These are phyloP conservation scores for Zostera marina DNA, from an alignment of 116 monocot species.

Conservation along the genomic window DNA sequence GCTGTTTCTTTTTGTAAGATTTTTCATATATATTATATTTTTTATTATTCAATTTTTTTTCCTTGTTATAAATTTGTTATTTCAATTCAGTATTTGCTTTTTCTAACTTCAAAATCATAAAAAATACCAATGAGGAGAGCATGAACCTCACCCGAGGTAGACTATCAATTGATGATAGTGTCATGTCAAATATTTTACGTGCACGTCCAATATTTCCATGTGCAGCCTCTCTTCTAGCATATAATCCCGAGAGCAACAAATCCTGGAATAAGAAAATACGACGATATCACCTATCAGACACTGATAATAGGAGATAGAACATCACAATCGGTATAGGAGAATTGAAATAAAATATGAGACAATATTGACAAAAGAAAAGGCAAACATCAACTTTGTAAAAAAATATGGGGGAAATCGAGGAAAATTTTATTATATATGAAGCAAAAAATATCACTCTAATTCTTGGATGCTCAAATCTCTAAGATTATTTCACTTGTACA, in stretches of 20 bases:
- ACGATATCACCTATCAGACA: too few species aligned
- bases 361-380: not conserved
- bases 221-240: constrained; percentile 69
- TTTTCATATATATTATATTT: too few species aligned
- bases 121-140: not conserved
- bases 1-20: too few species aligned
- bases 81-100: too few species aligned
- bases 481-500: too few species aligned
- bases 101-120: not conserved
- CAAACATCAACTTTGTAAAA: not conserved
- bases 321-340: too few species aligned
- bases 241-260: constrained; percentile 80
- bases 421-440: not conserved
- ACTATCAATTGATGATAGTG: constrained; percentile 52
- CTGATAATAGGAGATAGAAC: too few species aligned
- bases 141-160: constrained; percentile 37
- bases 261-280: constrained; percentile 38
- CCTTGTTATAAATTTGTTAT: too few species aligned
- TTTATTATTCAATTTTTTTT: too few species aligned
- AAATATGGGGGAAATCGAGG: not conserved
- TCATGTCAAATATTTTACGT: constrained; percentile 95
- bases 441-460: too few species aligned
- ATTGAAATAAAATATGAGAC: not conserved
- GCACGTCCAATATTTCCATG: constrained; percentile 67
- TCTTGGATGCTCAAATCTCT: too few species aligned